Evolutionary conservation across 2,329 filamentous ascomycete species (phyloP).

Genomic region (Fusarium ramigenum): DNA sequence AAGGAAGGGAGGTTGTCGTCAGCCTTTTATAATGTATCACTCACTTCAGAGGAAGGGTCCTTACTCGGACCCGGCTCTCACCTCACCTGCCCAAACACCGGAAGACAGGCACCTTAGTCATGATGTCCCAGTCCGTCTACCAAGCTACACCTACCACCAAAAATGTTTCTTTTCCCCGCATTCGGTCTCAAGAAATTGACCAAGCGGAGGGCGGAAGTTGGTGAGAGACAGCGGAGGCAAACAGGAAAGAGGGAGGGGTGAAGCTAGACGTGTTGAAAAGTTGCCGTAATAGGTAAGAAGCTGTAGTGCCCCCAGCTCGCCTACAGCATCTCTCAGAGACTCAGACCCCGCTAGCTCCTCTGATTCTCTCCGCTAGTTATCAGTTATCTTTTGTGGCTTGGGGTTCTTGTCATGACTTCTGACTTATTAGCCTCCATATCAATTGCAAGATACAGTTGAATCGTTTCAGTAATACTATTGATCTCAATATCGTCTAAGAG

Average conservation of each 20-base stretch:
- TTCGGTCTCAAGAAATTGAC: constrained; percentile 12
- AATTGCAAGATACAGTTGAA: neutral
- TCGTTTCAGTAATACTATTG: neutral
- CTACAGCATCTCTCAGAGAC: neutral
- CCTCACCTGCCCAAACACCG: neutral
- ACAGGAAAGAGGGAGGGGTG: constrained; percentile 36
- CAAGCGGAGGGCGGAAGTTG: constrained; percentile 15
- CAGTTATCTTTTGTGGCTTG: neutral
- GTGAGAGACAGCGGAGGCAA: constrained; percentile 3
- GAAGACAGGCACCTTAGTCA: constrained; percentile 5
- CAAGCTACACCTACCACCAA: neutral
- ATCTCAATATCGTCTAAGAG: neutral
- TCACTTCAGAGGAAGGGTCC: neutral
- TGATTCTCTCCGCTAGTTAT: neutral
- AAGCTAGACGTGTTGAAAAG: constrained; percentile 18
- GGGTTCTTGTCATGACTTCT: neutral
- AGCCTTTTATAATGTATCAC: constrained; percentile 27
- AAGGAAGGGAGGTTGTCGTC: neutral
- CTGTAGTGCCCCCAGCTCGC: constrained; percentile 1
- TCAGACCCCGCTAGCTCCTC: neutral
- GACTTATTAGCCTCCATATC: neutral
- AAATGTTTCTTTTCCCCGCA: constrained; percentile 32
- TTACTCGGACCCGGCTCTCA: constrained; percentile 19
- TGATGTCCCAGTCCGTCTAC: constrained; percentile 23
- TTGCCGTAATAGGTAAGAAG: constrained; percentile 32